A percentile compares a stretch with the other conserved stretches of the same genome.
phyloP scores from a whole-genome alignment of 2,329 filamentous ascomycete genomes.

The Exutisphaerella laricina region DNA sequence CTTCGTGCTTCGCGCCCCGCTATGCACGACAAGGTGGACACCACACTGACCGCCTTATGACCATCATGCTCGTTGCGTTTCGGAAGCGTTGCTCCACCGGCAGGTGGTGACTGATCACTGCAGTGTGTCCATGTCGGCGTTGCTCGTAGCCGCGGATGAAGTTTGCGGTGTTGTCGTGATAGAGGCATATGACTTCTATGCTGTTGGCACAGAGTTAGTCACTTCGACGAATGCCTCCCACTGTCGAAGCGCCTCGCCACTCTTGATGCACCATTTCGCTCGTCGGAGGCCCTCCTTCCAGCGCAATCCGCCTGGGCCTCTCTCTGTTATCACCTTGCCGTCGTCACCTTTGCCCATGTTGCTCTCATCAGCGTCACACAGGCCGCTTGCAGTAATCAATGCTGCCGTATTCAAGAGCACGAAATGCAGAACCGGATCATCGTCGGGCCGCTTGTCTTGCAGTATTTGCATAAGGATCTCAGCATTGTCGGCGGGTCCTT shows the following conservation, averaged over 20 bases:
- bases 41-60: slow-evolving; percentile 1
- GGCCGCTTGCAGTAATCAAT: slow-evolving; percentile 74
- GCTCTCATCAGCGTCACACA: slow-evolving; percentile 78
- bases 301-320: slow-evolving; percentile 75
- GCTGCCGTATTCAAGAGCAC: slow-evolving; percentile 91
- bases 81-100: background rate
- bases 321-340: slow-evolving; percentile 71
- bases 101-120: background rate
- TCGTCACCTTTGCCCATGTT: slow-evolving; percentile 75
- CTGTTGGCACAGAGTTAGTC: slow-evolving; percentile 51
- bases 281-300: slow-evolving; percentile 94
- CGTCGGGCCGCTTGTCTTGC: slow-evolving; percentile 61
- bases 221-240: slow-evolving; percentile 80
- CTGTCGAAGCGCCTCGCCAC: slow-evolving; percentile 76
- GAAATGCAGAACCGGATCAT: slow-evolving; percentile 86
- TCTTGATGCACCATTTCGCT: slow-evolving; percentile 81
- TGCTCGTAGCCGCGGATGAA: background rate
- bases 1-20: slow-evolving; percentile 1
- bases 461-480: slow-evolving; percentile 74
- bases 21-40: background rate
- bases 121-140: background rate
- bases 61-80: background rate
- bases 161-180: background rate
- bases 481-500: slow-evolving; percentile 82
- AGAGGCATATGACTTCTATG: background rate